Conservation (phyloP, 345 rosid genomes). For the Conringia planisiliqua region DNA sequence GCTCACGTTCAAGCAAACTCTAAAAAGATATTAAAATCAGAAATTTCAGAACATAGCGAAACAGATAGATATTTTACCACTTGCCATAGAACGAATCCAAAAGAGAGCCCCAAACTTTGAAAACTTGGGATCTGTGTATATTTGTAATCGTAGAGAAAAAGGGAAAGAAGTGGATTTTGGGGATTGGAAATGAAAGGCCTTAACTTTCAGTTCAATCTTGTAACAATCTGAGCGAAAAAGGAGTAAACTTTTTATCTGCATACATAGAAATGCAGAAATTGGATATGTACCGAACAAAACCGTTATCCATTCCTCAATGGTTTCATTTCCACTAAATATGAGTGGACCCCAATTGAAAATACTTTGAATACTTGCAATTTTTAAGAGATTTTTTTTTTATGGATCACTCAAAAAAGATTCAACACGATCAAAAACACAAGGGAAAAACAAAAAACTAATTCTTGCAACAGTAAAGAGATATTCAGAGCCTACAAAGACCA, state of each 20-base stretch:
- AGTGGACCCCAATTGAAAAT: conserved; percentile 3
- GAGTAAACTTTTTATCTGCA: conserved; percentile 3
- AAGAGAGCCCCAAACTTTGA: background rate
- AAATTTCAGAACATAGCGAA: background rate
- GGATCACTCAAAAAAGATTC: background rate
- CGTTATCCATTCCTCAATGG: conserved; percentile 24
- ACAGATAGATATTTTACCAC: background rate
- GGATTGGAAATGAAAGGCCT: conserved; percentile 31
- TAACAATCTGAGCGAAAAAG: conserved; percentile 15
- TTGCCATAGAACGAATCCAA: conserved; percentile 18
- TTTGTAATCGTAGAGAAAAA: background rate
- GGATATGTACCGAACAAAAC: conserved; percentile 33
- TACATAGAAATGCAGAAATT: background rate
- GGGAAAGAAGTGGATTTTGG: background rate
- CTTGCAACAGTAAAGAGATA: conserved; percentile 9
- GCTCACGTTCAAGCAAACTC: background rate
- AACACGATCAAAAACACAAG: background rate
- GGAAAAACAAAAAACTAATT: background rate
- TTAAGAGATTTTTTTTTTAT: background rate
- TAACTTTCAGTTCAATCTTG: conserved; percentile 5
- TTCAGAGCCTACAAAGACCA: background rate
- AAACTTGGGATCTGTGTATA: background rate
- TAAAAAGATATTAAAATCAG: background rate
- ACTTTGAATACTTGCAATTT: background rate
- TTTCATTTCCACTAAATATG: conserved; percentile 21